phyloP scores from a whole-genome alignment of 495 filamentous ascomycete genomes.

The Glutinoglossum americanum region DNA sequence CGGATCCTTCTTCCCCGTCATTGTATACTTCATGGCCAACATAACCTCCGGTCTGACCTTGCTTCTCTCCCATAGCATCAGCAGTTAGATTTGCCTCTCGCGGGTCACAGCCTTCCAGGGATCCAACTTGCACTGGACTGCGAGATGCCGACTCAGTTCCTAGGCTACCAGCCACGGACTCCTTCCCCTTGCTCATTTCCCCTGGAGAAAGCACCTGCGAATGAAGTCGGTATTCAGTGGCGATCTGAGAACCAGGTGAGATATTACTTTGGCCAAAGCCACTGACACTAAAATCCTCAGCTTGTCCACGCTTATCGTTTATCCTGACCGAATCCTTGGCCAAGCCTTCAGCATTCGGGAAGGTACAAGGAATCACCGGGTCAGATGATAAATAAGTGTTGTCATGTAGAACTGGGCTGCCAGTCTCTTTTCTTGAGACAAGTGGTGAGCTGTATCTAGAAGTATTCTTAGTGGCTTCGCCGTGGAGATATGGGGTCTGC shows the following conservation, averaged over 20 bases:
- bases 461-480: not conserved
- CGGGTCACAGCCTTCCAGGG: not conserved
- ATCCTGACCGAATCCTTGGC: not conserved
- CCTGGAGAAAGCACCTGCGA: not conserved
- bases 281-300: not conserved
- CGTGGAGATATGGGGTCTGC: constrained; percentile 8
- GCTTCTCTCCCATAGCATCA: not conserved
- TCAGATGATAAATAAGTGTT: not conserved
- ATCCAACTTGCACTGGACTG: not conserved
- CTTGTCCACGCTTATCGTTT: not conserved
- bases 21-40: not conserved
- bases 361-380: not conserved
- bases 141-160: not conserved
- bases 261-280: not conserved
- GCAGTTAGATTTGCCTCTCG: not conserved
- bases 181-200: not conserved
- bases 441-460: not conserved
- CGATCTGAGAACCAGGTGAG: not conserved
- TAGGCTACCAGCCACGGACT: not conserved
- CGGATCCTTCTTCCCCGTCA: not conserved
- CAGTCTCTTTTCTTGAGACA: not conserved
- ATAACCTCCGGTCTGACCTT: not conserved
- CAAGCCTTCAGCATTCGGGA: not conserved
- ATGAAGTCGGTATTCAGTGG: not conserved
- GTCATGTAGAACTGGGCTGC: not conserved